These are phyloP conservation scores for Entamoeba dispar DNA, from an alignment of 208 protist genomes.

Conservation along the genomic window DNA sequence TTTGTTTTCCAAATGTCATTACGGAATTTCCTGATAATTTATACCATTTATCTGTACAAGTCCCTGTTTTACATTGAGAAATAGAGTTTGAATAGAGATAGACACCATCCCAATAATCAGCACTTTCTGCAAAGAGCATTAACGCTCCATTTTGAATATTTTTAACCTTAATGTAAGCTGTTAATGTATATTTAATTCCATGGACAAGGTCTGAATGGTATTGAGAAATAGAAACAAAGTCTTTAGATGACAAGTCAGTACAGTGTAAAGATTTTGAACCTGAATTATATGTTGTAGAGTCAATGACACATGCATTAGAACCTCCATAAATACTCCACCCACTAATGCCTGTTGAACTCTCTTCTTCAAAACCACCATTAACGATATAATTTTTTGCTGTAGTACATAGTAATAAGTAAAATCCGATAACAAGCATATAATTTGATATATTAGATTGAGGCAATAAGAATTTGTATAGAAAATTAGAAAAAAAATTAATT, in stretches of 20 bases:
- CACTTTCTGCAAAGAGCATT: not conserved
- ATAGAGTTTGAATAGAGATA: not conserved
- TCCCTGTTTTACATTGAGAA: not conserved
- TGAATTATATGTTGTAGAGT: not conserved
- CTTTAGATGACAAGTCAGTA: not conserved
- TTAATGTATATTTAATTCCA: not conserved
- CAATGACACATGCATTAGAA: not conserved
- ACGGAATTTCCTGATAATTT: not conserved
- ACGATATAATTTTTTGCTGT: too few species aligned
- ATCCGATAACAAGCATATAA: too few species aligned
- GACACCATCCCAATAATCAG: not conserved
- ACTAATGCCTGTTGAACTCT: too few species aligned
- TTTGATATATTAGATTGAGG: too few species aligned
- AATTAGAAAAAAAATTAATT: too few species aligned
- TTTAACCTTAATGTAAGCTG: not conserved
- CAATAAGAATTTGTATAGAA: too few species aligned
- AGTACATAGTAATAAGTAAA: too few species aligned
- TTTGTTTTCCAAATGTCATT: not conserved
- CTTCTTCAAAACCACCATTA: too few species aligned
- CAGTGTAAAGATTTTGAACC: not conserved
- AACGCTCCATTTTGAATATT: not conserved
- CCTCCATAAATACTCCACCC: too few species aligned
- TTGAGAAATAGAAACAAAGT: not conserved
- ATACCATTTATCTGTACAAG: not conserved
- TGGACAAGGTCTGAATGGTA: not conserved